Evolutionary conservation across 352 stramenopile species (phyloP).

Genomic region (Phytopythium cucurbitacearum): DNA sequence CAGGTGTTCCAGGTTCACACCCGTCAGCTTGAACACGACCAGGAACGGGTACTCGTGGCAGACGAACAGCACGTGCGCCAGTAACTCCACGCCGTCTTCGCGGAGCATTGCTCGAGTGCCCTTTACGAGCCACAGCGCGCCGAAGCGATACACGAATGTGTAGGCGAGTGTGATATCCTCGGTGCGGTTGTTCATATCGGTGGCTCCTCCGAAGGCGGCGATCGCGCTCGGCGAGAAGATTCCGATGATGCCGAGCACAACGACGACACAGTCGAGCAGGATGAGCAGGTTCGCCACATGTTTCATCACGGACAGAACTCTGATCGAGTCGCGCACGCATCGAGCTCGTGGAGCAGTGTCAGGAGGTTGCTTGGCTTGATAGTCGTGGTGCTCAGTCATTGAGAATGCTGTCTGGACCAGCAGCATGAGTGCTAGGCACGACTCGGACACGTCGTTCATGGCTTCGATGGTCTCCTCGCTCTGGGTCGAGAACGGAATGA

Average conservation of each 20-base stretch:
- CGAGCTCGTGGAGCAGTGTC: background rate
- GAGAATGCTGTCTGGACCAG: conserved; percentile 22
- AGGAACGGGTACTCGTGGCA: conserved; percentile 34
- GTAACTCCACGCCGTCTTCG: conserved; percentile 24
- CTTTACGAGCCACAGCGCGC: conserved; percentile 3
- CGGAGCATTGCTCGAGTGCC: conserved; percentile 12
- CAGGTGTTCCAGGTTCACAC: conserved; percentile 19
- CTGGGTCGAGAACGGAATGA: conserved; percentile 17
- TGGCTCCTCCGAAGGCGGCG: conserved; percentile 1
- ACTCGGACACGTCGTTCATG: conserved; percentile 32
- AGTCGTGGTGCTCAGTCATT: background rate
- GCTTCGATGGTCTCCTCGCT: conserved; percentile 1
- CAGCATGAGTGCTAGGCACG: conserved; percentile 22
- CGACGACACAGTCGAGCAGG: conserved; percentile 12
- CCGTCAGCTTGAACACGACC: conserved; percentile 14
- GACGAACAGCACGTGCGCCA: conserved; percentile 26
- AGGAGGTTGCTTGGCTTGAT: conserved; percentile 1
- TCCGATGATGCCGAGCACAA: conserved; percentile 13
- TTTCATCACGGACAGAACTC: background rate
- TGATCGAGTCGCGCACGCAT: background rate
- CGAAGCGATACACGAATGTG: conserved; percentile 30
- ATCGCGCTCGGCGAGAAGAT: conserved; percentile 12
- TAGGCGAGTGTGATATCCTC: conserved; percentile 26
- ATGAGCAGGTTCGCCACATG: conserved; percentile 22
- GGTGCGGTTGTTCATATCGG: conserved; percentile 12